These are phyloP conservation scores for Auriscalpium microsporum DNA, from an alignment of 768 basidiomycete genomes.

Conservation along the genomic window DNA sequence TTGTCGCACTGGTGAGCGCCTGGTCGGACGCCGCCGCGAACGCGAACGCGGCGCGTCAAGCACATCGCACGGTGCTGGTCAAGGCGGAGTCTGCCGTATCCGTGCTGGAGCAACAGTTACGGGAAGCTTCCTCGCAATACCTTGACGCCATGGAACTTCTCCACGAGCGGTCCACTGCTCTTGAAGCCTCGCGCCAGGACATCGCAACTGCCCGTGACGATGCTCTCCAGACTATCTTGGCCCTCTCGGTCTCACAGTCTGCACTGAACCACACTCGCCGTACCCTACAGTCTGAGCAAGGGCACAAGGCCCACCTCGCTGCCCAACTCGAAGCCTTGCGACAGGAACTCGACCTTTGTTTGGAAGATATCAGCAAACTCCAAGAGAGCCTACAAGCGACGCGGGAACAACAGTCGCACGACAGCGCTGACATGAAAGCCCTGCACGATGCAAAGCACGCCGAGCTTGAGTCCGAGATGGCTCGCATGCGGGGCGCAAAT, in stretches of 20 bases:
- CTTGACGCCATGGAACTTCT: background rate
- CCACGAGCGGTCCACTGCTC: background rate
- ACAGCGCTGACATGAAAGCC: background rate
- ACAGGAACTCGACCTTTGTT: slow-evolving; percentile 5
- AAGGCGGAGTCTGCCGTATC: background rate
- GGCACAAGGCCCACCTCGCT: background rate
- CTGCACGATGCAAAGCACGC: slow-evolving; percentile 3
- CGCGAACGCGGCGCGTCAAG: background rate
- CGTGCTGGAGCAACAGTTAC: background rate
- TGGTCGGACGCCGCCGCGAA: slow-evolving; percentile 11
- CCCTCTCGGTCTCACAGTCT: background rate
- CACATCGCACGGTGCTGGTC: background rate
- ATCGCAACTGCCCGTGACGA: background rate
- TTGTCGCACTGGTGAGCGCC: slow-evolving; percentile 18
- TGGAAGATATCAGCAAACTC: slow-evolving; percentile 3
- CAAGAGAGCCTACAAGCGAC: slow-evolving; percentile 8
- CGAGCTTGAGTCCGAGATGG: slow-evolving; percentile 13
- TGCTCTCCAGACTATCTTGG: background rate
- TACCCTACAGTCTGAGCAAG: background rate
- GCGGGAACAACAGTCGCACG: slow-evolving; percentile 3
- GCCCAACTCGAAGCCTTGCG: slow-evolving; percentile 5
- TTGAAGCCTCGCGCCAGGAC: background rate
- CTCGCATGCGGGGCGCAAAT: slow-evolving; percentile 8
- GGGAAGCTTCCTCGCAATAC: background rate
- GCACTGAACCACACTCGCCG: background rate